These are phyloP conservation scores for Termitomyces sp. DNA, from an alignment of 768 basidiomycete genomes.

Conservation along the genomic window DNA sequence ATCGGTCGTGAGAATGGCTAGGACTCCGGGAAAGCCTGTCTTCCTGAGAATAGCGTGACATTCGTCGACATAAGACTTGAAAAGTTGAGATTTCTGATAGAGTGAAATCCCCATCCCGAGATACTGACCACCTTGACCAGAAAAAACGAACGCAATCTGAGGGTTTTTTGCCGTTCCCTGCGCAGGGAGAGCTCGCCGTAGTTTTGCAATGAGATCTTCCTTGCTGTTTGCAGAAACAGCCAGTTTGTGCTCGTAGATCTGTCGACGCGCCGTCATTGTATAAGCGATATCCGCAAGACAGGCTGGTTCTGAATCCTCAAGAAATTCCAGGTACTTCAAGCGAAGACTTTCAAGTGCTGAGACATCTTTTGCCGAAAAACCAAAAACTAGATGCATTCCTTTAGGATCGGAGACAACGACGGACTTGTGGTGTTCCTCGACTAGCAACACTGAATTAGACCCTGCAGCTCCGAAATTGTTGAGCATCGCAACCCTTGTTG, in stretches of 20 bases:
- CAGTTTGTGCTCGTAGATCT: conserved; percentile 47
- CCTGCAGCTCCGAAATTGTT: conserved; percentile 78
- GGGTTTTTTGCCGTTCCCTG: conserved; percentile 19
- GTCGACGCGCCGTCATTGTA: conserved; percentile 61
- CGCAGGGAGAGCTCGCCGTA: conserved; percentile 29
- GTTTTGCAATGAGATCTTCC: conserved; percentile 39
- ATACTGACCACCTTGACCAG: conserved; percentile 70
- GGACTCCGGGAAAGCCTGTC: conserved; percentile 46
- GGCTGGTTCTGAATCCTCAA: conserved; percentile 24
- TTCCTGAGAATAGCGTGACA: conserved; percentile 47
- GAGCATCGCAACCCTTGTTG: conserved; percentile 48
- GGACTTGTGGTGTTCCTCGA: conserved; percentile 42
- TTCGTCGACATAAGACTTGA: conserved; percentile 47
- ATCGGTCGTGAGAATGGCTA: conserved; percentile 32
- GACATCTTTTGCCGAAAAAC: conserved; percentile 55
- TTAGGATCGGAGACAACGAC: not conserved
- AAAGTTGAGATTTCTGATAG: conserved; percentile 43
- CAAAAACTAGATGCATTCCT: conserved; percentile 37
- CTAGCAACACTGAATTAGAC: conserved; percentile 55
- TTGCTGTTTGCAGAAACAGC: conserved; percentile 37
- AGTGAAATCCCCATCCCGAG: conserved; percentile 55
- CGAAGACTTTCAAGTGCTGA: conserved; percentile 43
- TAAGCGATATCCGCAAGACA: conserved; percentile 54
- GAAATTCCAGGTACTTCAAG: conserved; percentile 38
- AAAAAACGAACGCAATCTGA: conserved; percentile 61